These are phyloP conservation scores for Parathielavia appendiculata DNA, from an alignment of 495 filamentous ascomycete species.

Conservation along the genomic window DNA sequence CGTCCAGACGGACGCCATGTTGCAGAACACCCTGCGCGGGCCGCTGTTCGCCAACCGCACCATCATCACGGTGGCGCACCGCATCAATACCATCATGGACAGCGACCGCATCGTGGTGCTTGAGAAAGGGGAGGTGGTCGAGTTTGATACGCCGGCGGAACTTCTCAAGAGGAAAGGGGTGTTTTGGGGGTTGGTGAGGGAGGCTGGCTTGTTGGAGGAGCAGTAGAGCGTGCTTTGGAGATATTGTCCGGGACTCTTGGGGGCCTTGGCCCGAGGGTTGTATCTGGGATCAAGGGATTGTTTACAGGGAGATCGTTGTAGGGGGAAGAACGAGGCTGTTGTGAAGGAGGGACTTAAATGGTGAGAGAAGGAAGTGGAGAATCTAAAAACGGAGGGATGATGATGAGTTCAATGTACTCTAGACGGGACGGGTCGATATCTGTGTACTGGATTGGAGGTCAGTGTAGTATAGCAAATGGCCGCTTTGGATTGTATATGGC, in stretches of 20 bases:
- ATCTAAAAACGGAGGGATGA: too few relatives aligned
- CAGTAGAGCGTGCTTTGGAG: too few relatives aligned
- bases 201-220: slow-evolving; percentile 41
- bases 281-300: too few relatives aligned
- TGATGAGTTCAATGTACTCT: too few relatives aligned
- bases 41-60: slow-evolving; percentile 78
- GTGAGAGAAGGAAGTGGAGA: too few relatives aligned
- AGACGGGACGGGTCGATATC: not conserved
- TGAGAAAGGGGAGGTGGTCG: slow-evolving; percentile 51
- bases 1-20: slow-evolving; percentile 84
- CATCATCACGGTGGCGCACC: slow-evolving; percentile 96
- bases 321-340: too few relatives aligned
- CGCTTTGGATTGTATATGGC: too few relatives aligned
- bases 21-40: slow-evolving; percentile 61
- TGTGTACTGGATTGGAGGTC: not conserved
- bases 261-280: too few relatives aligned
- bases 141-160: slow-evolving; percentile 44
- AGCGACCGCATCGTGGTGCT: slow-evolving; percentile 88
- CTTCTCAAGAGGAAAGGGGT: slow-evolving; percentile 41
- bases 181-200: slow-evolving; percentile 45
- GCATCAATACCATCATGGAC: slow-evolving; percentile 95
- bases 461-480: too few relatives aligned
- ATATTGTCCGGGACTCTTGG: too few relatives aligned
- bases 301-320: not conserved
- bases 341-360: too few relatives aligned